These are phyloP conservation scores for Starmerella apis DNA, from an alignment of 805 yeast genomes.

Conservation along the genomic window DNA sequence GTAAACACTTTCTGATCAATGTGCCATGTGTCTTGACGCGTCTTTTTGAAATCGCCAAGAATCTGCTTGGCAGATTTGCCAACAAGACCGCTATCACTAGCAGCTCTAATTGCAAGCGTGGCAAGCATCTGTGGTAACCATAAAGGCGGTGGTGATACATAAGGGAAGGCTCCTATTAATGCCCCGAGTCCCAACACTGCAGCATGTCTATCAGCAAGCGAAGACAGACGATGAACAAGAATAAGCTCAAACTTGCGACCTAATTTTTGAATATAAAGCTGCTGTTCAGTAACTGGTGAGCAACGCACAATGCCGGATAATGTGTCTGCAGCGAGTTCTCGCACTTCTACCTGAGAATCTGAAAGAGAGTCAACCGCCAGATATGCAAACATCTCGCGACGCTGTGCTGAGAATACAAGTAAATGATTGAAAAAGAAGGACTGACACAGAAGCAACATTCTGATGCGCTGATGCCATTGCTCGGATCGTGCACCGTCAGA, in stretches of 20 bases:
- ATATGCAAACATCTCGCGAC: conserved; percentile 39
- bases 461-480: conserved; percentile 51
- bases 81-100: conserved; percentile 62
- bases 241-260: conserved; percentile 37
- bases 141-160: conserved; percentile 75
- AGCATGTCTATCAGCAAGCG: conserved; percentile 51
- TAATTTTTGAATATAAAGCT: conserved; percentile 30
- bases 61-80: conserved; percentile 77
- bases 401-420: conserved; percentile 43
- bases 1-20: conserved; percentile 68
- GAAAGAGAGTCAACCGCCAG: conserved; percentile 46
- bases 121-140: conserved; percentile 77
- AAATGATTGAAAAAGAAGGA: conserved; percentile 61
- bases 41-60: conserved; percentile 75
- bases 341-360: conserved; percentile 58
- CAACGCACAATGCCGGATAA: conserved; percentile 73
- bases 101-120: conserved; percentile 57
- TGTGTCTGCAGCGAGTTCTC: conserved; percentile 61
- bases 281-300: conserved; percentile 39
- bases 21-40: conserved; percentile 94
- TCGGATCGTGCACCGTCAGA: conserved; percentile 23
- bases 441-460: conserved; percentile 60
- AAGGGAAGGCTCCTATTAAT: conserved; percentile 79
- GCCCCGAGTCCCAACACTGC: conserved; percentile 85
- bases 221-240: conserved; percentile 26